These are phyloP conservation scores for Fusarium bulbicola DNA, from an alignment of 2,329 filamentous ascomycete species.

Conservation along the genomic window DNA sequence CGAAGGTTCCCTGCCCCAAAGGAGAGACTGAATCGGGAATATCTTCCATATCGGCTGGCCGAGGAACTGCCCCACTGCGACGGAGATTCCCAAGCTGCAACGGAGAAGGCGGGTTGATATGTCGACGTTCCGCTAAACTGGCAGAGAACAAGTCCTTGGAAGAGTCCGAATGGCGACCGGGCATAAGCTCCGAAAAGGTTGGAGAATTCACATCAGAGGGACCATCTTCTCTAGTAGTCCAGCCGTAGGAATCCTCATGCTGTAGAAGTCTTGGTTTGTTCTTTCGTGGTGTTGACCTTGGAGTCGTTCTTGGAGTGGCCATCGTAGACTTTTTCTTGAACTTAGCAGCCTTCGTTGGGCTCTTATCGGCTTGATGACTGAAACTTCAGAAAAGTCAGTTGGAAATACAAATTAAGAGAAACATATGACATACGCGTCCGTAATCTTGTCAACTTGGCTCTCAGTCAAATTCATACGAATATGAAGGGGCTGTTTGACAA, in stretches of 20 bases:
- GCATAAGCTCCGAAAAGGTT: constrained; percentile 47
- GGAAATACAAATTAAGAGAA: too few relatives aligned
- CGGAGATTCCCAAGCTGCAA: constrained; percentile 36
- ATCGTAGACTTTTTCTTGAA: constrained; percentile 27
- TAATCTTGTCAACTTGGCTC: constrained; percentile 58
- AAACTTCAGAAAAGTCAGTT: constrained; percentile 43
- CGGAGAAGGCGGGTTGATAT: constrained; percentile 39
- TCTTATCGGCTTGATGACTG: constrained; percentile 44
- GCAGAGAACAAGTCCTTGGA: constrained; percentile 20
- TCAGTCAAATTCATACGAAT: constrained; percentile 60
- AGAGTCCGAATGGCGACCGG: constrained; percentile 27
- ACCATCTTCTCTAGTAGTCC: constrained; percentile 16
- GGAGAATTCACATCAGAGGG: constrained; percentile 30
- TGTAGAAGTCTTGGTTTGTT: constrained; percentile 13
- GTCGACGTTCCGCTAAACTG: constrained; percentile 46
- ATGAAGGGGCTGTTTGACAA: constrained; percentile 51
- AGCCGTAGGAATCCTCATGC: constrained; percentile 2
- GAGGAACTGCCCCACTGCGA: constrained; percentile 2
- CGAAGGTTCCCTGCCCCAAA: constrained; percentile 32
- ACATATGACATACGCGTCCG: constrained; percentile 52
- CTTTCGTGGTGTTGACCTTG: constrained; percentile 33
- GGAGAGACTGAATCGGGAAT: constrained; percentile 42
- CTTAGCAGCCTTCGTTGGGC: constrained; percentile 33
- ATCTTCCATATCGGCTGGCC: constrained; percentile 29
- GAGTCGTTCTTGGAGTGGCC: constrained; percentile 31